Base-by-base conservation (phyloP, 495 filamentous ascomycete species). In the Penicillium arizonense region DNA sequence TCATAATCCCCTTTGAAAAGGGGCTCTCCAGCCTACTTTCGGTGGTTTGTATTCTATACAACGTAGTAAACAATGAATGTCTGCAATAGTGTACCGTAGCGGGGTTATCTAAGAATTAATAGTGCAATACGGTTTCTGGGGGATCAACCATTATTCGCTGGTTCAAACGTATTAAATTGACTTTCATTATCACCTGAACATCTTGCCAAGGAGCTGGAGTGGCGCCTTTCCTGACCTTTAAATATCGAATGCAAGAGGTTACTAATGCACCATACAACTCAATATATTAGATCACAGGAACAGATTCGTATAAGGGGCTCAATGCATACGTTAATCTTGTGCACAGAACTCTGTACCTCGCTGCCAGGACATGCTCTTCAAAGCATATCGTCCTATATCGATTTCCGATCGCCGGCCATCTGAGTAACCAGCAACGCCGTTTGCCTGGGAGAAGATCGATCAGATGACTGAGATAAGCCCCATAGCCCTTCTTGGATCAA, bases 61-160 rank as follows among this genome's bases (percentile, higher is more conserved):
- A 47, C 16, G 7, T 9, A 5, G 20, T 40, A 39, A 52, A 45
- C 44, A 32, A 44, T 52, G 40, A 52, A 44, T 41, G 21, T 16
- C 50, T 16, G 13, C 32, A 34, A 28, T 21, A n/a, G 21, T 44
- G 11, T 36, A 16, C 32, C 14, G 24, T 24, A 42, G 40, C 28
- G 9, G 28, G 28, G 3, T 5, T 10, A 8, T 5, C 28, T 8
- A 30, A 8, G 8, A 30, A 30, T 1, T 30, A 8, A 8, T 30
- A 30, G 28, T 4, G 28, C 28, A 30, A 30, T 30, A 30, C 9
- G 9, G 9, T 9, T 30, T 9, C 28, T 30, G 28, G 2, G 28
- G 28, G 28, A 30, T 30, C 28, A 30, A 9, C 28, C 28, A 30
- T 30, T 30, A 30, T 30, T 30, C 28, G 28, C 8, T 30, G 28